phyloP scores from a whole-genome alignment of 2,329 filamentous ascomycete genomes.

The Verticillium isaacii region DNA sequence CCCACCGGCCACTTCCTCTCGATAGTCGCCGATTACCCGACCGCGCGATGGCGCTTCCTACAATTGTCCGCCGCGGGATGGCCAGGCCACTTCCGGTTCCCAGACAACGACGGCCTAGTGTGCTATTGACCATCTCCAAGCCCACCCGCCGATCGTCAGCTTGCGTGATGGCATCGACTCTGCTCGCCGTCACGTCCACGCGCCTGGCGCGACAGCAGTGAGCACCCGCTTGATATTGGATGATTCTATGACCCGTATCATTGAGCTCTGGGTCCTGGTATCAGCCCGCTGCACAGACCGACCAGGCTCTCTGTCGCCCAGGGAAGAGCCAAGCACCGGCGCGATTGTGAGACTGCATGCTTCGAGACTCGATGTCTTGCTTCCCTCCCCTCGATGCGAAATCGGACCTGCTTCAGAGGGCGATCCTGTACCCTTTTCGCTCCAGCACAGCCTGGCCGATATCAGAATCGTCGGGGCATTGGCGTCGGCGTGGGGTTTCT shows the following conservation, averaged over 20 bases:
- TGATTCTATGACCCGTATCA: neutral
- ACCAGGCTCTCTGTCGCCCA: neutral
- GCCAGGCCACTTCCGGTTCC: neutral
- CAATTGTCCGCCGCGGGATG: neutral
- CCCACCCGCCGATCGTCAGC: neutral
- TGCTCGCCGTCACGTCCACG: neutral
- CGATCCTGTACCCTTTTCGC: neutral
- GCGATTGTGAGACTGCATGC: neutral
- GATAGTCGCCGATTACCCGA: neutral
- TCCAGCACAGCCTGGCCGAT: neutral
- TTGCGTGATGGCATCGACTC: neutral
- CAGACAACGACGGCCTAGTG: too few species aligned
- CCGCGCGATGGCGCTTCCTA: neutral
- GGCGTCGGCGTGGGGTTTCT: neutral
- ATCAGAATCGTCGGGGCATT: neutral
- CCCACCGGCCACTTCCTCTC: neutral
- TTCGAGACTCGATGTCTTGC: neutral
- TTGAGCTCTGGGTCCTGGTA: neutral
- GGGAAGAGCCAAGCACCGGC: neutral
- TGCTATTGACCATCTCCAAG: too few species aligned
- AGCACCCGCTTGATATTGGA: neutral
- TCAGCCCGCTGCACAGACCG: neutral
- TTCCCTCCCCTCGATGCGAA: neutral
- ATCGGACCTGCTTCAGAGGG: neutral
- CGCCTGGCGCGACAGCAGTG: neutral